Percentiles rank a stretch among this genome's conserved stretches.
These are phyloP conservation scores for Fusarium sp. DNA, from an alignment of 2,329 filamentous ascomycete genomes.

Conservation along the genomic window DNA sequence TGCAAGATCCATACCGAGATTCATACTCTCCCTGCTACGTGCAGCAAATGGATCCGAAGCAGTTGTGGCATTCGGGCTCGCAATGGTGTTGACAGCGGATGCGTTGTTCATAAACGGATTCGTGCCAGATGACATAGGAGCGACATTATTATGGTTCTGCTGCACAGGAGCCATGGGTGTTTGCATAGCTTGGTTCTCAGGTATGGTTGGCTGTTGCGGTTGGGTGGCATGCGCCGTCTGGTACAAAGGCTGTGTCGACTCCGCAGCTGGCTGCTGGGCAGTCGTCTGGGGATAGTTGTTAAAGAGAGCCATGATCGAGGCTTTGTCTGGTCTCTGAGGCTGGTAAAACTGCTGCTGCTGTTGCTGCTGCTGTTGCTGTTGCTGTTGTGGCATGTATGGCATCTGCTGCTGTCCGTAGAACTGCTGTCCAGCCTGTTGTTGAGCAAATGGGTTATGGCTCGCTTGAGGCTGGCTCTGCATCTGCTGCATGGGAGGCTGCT, in stretches of 20 bases:
- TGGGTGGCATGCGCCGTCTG: conserved; percentile 25
- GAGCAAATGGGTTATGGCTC: conserved; percentile 46
- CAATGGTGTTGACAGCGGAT: conserved; percentile 39
- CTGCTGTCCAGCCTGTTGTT: conserved; percentile 42
- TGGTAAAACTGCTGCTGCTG: conserved; percentile 54
- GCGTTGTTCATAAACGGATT: conserved; percentile 68
- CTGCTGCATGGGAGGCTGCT: conserved; percentile 39
- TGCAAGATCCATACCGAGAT: conserved; percentile 71
- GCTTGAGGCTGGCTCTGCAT: conserved; percentile 29
- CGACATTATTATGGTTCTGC: conserved; percentile 48
- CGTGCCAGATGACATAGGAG: conserved; percentile 58
- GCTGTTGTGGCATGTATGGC: conserved; percentile 44
- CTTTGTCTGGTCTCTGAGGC: conserved; percentile 71
- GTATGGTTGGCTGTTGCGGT: conserved; percentile 45
- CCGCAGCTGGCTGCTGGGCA: conserved; percentile 54
- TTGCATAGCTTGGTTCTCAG: conserved; percentile 47
- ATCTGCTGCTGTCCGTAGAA: conserved; percentile 42
- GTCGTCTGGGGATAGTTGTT: conserved; percentile 69
- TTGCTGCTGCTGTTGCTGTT: conserved; percentile 43
- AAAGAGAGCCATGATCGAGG: conserved; percentile 81
- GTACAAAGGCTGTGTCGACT: conserved; percentile 42
- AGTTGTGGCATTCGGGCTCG: conserved; percentile 36
- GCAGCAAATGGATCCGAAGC: conserved; percentile 59
- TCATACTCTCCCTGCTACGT: conserved; percentile 77
- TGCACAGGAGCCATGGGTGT: conserved; percentile 42